Evolutionary conservation across 371 early-diverging fungal genomes (phyloP), one percentile per base, ranked within the genome.

Genomic region (Mucor racemosus): DNA sequence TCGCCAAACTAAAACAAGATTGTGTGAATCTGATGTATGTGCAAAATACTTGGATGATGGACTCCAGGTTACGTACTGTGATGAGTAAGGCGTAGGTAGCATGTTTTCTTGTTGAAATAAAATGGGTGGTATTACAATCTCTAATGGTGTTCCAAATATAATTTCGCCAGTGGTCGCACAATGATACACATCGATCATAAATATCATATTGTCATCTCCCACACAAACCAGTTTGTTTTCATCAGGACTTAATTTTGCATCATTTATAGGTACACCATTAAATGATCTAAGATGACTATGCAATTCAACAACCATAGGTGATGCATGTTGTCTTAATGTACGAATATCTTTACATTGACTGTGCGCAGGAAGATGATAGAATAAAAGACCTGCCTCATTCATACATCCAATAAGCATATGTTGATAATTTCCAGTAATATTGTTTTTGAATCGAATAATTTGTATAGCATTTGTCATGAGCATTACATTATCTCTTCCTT

Each of bases 31-130:
- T 1, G 87, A 87, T 0, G 87, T 79, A 50, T 87, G 87, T 7
- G 86, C 87, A 76, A 87, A 85, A 61, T 76, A 76, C 10, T 65
- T 73, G n/a, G 82, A 83, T 0, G 79, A 78, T 9, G 74, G 64
- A 39, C 80, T 87, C 87, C 87, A 87, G 7, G 84, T 68, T 15
- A 87, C 76, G 36, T 87, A 81, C 53, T 87, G 87, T 4, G 86
- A 83, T 3, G 75, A 77, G 44, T 68, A 71, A 63, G 61, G 66
- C 3, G n/a, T 41, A n/a, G n/a, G n/a, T n/a, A n/a, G n/a, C n/a
- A n/a, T n/a, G 36, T 13, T 15, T 2, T n/a, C 19, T 26, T 34
- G 40, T 33, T 53, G 38, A 31, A 62, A 38, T 19, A 78, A 14
- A 11, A 33, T 33, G 4, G 58, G 14, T 11, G 63, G 65, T 42